These are phyloP conservation scores for Cryptomeria japonica DNA, from an alignment of 75 land plant species.

Conservation along the genomic window DNA sequence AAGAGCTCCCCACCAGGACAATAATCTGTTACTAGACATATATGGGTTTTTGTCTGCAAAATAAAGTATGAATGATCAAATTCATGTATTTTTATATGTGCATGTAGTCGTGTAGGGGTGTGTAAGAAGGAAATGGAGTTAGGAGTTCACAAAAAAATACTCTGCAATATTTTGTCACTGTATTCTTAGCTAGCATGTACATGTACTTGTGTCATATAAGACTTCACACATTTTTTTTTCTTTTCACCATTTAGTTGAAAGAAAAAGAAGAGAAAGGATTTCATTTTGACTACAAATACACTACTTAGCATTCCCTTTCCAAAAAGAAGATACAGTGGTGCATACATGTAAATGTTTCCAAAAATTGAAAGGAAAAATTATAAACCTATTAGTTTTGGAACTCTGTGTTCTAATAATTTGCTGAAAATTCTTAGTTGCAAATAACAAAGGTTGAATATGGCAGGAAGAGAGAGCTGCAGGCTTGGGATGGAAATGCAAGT, in stretches of 20 bases:
- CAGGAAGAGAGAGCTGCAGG: background rate
- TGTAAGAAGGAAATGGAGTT: background rate
- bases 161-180: background rate
- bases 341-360: background rate
- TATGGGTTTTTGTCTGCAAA: slow-evolving; percentile 81
- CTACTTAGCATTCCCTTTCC: background rate
- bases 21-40: slow-evolving; percentile 82
- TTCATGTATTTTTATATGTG: background rate
- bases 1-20: slow-evolving; percentile 90
- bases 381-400: background rate
- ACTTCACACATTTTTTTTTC: background rate
- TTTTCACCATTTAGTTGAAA: background rate
- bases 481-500: background rate
- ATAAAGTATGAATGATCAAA: background rate
- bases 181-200: background rate
- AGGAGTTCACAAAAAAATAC: background rate
- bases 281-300: background rate
- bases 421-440: background rate
- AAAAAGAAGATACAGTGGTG: background rate
- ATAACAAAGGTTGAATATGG: background rate
- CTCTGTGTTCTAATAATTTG: background rate
- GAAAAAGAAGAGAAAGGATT: background rate
- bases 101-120: background rate
- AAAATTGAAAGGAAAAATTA: no score
- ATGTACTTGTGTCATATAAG: background rate